Evolutionary conservation across 1,284 basidiomycete species (phyloP), one percentile per base, ranked within the genome.

Genomic region (Bondarzewia mesenterica): DNA sequence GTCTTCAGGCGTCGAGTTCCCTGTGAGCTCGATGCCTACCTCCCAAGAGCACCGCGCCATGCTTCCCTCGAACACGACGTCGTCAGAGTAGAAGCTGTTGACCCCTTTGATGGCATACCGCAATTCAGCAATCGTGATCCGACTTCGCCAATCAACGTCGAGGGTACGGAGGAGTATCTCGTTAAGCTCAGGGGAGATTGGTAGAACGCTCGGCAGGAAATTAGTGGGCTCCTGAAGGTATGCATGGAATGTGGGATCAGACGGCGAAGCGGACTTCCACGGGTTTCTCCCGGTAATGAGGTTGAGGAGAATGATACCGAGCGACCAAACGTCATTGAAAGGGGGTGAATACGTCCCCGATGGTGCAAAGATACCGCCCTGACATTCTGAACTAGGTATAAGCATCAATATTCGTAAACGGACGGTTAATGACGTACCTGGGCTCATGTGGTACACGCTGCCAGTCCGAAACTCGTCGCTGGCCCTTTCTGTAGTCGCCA

Each of bases 321-420:
- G 78, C 20, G 95, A 95, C 95, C 96, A 99, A 55, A 99, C 82
- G 69, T 99, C 95, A 68, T 95, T 96, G 63, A 80, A 81, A 59
- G 82, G 77, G 14, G 94, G 93, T 16, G 85, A 89, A 70, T 97
- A 97, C 60, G 77, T 69, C 66, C 81, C 74, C 46, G 72, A 74
- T 20, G 77, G 76, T 27, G 78, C 79, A 59, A 85, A 88, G 43
- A 82, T 74, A 53, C 88, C 90, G 47, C 93, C 93, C 67, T 95
- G 90, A 65, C 94, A 97, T 69, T 98, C 95, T 86, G 62, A 47
- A 54, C 44, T 50, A 23, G 44, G 32, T 20, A 21, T 44, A 36
- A 35, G 46, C 57, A 47, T 35, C 44, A 47, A 43, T n/a, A n/a
- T n/a, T n/a, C n/a, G n/a, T n/a, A n/a, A 37, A 44, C 27, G 47